Conservation (phyloP, 2,329 filamentous ascomycete species). For the Chaetomium strumarium region DNA sequence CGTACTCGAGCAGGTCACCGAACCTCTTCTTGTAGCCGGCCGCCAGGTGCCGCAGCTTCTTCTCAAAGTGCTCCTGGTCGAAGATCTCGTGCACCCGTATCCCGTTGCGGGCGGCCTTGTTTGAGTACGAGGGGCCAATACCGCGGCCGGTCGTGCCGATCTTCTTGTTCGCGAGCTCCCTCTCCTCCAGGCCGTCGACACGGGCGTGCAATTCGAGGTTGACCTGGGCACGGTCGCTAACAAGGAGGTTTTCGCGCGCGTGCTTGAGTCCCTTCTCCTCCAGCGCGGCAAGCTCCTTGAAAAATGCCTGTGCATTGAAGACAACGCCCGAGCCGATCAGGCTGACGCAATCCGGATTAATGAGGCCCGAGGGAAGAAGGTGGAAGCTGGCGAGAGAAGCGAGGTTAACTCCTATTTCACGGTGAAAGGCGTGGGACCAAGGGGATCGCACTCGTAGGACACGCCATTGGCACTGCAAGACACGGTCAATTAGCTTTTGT, state of each 20-base stretch:
- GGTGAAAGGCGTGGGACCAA: neutral
- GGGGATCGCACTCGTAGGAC: slow-evolving; percentile 24
- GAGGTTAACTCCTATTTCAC: slow-evolving; percentile 17
- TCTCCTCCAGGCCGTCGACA: slow-evolving; percentile 62
- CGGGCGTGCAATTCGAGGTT: slow-evolving; percentile 58
- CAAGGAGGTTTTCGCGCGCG: slow-evolving; percentile 52
- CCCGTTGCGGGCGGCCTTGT: slow-evolving; percentile 46
- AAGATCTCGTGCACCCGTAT: slow-evolving; percentile 64
- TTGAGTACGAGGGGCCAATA: slow-evolving; percentile 27
- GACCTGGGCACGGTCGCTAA: slow-evolving; percentile 57
- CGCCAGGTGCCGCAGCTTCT: slow-evolving; percentile 57
- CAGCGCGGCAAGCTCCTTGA: slow-evolving; percentile 56
- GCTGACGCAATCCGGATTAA: slow-evolving; percentile 66
- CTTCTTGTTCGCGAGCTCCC: slow-evolving; percentile 37
- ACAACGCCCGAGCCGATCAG: slow-evolving; percentile 66
- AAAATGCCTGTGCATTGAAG: slow-evolving; percentile 57
- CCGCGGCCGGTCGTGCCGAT: slow-evolving; percentile 40
- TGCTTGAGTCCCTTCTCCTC: slow-evolving; percentile 53
- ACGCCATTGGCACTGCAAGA: slow-evolving; percentile 32
- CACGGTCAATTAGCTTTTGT: slow-evolving; percentile 12
- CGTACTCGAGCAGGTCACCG: slow-evolving; percentile 48
- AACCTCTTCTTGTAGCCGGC: slow-evolving; percentile 62
- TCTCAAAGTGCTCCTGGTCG: slow-evolving; percentile 58
- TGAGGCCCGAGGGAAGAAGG: slow-evolving; percentile 62
- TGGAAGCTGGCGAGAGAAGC: slow-evolving; percentile 43